Conservation (phyloP, 2,329 filamentous ascomycete genomes). For the Dryadomyces sulphureus region DNA sequence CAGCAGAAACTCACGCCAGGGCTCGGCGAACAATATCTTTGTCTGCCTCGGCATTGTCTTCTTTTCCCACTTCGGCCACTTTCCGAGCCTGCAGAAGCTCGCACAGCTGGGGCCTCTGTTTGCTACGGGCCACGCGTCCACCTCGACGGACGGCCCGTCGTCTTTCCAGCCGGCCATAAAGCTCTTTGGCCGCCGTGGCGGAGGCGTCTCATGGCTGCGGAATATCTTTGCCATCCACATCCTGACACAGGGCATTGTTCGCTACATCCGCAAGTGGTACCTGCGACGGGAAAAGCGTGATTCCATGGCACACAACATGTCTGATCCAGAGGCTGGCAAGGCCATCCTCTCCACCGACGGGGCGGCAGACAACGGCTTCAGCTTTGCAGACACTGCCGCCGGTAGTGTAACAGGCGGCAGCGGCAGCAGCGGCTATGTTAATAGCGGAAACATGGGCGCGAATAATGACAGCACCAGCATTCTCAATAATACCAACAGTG, state of each 20-base stretch:
- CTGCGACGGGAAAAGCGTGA: slow-evolving; percentile 43
- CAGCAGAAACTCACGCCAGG: slow-evolving; percentile 46
- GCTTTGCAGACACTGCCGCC: slow-evolving; percentile 18
- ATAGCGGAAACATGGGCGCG: not conserved
- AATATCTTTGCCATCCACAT: slow-evolving; percentile 62
- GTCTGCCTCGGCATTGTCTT: slow-evolving; percentile 56
- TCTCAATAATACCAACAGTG: no score
- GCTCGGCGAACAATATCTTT: slow-evolving; percentile 56
- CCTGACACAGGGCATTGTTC: slow-evolving; percentile 55
- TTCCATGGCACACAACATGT: slow-evolving; percentile 28
- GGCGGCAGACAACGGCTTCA: slow-evolving; percentile 31
- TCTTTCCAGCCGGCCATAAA: slow-evolving; percentile 28
- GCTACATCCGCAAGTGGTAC: slow-evolving; percentile 57
- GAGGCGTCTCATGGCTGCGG: slow-evolving; percentile 49
- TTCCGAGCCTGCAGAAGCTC: slow-evolving; percentile 26
- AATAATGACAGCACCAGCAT: no score
- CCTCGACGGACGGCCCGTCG: slow-evolving; percentile 27
- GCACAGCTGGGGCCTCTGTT: slow-evolving; percentile 23
- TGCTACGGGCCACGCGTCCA: slow-evolving; percentile 17
- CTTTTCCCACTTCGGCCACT: slow-evolving; percentile 33
- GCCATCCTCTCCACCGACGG: slow-evolving; percentile 19
- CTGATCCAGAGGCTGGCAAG: slow-evolving; percentile 51
- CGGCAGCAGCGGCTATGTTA: not conserved
- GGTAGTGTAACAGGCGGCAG: not conserved
- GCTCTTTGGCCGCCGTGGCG: slow-evolving; percentile 37